phyloP scores from a whole-genome alignment of 176 grass and related monocot species.

The Panicum miliaceum region DNA sequence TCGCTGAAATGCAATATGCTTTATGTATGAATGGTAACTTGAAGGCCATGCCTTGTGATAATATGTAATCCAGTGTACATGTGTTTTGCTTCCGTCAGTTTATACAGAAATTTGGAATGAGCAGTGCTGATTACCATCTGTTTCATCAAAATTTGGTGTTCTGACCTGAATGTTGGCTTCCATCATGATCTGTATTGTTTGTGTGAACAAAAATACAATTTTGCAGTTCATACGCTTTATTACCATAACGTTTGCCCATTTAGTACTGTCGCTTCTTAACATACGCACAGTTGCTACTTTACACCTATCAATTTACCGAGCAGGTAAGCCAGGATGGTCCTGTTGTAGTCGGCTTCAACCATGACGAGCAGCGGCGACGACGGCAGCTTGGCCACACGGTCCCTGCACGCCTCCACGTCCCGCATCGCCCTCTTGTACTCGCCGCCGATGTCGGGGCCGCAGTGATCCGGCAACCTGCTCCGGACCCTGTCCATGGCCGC shows the following conservation, averaged over 20 bases:
- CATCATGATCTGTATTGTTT: not conserved
- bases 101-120: conserved; percentile 42
- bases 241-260: not conserved
- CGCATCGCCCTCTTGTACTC: not conserved
- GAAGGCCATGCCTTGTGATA: conserved; percentile 21
- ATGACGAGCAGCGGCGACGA: not conserved
- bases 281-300: not conserved
- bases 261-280: not conserved
- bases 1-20: conserved; percentile 49
- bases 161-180: not conserved
- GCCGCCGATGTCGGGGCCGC: not conserved
- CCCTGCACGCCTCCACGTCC: not conserved
- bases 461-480: not conserved
- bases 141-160: not conserved
- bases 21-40: conserved; percentile 49
- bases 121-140: not conserved
- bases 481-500: not conserved
- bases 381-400: not conserved
- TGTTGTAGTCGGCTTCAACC: not conserved
- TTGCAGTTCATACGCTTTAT: not conserved
- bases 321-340: not conserved
- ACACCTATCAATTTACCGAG: not conserved
- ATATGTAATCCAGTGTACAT: conserved; percentile 36
- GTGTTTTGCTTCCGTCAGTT: conserved; percentile 27
- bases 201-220: not conserved